Conservation (phyloP, 192 early-diverging fungal genomes). For the Entomortierella beljakovae region DNA sequence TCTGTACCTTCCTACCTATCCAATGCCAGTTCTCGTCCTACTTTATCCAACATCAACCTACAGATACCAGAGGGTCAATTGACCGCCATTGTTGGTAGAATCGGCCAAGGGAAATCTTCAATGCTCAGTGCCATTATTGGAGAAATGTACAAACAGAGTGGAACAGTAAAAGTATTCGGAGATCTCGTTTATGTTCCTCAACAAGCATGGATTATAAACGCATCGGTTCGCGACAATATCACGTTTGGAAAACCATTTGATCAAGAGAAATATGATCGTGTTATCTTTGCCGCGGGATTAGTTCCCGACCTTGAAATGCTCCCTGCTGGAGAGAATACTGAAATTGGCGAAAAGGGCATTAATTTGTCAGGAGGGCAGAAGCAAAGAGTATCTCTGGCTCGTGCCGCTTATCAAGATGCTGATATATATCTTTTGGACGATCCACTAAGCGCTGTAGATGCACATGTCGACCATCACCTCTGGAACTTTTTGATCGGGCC, state of each 20-base stretch:
- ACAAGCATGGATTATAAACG: conserved; percentile 95
- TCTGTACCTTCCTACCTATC: background rate
- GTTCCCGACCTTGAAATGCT: conserved; percentile 86
- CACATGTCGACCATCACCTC: conserved; percentile 73
- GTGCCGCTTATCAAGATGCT: conserved; percentile 89
- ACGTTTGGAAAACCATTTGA: conserved; percentile 85
- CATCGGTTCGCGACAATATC: conserved; percentile 90
- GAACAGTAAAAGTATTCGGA: conserved; percentile 70
- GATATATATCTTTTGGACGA: conserved; percentile 70
- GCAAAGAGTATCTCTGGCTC: conserved; percentile 71
- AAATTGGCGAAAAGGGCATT: conserved; percentile 92
- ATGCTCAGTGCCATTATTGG: conserved; percentile 70
- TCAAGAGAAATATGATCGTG: conserved; percentile 75
- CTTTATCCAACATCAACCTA: conserved; percentile 49
- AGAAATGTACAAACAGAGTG: conserved; percentile 81
- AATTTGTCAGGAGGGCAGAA: conserved; percentile 95
- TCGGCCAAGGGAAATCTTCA: conserved; percentile 68
- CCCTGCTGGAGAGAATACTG: conserved; percentile 85
- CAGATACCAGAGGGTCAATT: conserved; percentile 29
- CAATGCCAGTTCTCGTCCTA: background rate
- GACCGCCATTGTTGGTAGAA: conserved; percentile 20
- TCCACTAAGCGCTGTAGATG: conserved; percentile 69
- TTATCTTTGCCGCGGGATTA: conserved; percentile 84
- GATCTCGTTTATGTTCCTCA: conserved; percentile 71
- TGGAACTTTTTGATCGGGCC: conserved; percentile 91